Evolutionary conservation across 2,329 filamentous ascomycete genomes (phyloP).

Genomic region (Xylariaceae sp.): DNA sequence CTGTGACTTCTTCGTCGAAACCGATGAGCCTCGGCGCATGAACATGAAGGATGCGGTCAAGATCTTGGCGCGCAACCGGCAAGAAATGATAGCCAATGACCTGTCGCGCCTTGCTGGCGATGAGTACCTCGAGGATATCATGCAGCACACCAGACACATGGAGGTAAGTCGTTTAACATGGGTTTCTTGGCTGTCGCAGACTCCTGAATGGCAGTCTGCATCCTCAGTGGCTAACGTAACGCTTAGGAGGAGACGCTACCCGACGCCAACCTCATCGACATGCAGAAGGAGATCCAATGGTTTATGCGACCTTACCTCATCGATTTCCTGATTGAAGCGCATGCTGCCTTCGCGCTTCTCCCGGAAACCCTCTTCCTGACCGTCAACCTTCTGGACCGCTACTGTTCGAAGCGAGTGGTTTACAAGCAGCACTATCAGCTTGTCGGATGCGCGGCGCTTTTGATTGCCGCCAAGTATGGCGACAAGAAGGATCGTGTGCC

Average conservation of each 20-base stretch:
- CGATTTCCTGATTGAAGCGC: conserved; percentile 96
- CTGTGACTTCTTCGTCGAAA: conserved; percentile 53
- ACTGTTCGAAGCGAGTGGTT: conserved; percentile 95
- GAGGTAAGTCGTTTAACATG: conserved; percentile 52
- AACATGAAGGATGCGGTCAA: conserved; percentile 71
- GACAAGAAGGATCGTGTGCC: conserved; percentile 99
- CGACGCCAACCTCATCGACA: conserved; percentile 96
- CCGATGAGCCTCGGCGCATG: conserved; percentile 52
- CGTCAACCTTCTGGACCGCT: conserved; percentile 92
- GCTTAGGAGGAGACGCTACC: conserved; percentile 73
- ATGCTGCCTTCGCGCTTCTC: conserved; percentile 87
- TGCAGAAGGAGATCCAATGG: conserved; percentile 99
- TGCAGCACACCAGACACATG: conserved; percentile 93
- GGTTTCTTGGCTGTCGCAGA: neutral
- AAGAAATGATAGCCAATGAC: conserved; percentile 84
- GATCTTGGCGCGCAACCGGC: conserved; percentile 72
- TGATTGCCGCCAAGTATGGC: conserved; percentile 97
- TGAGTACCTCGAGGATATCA: conserved; percentile 90
- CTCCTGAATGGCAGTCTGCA: neutral
- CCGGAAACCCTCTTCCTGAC: conserved; percentile 95
- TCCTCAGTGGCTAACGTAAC: conserved; percentile 14
- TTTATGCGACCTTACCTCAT: conserved; percentile 98
- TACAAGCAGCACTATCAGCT: conserved; percentile 99
- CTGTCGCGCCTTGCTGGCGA: conserved; percentile 79
- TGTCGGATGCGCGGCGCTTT: conserved; percentile 88